Percentiles rank a stretch among this genome's conserved stretches.
Conservation (phyloP, 75 land plant genomes). For the Pinus taeda region DNA sequence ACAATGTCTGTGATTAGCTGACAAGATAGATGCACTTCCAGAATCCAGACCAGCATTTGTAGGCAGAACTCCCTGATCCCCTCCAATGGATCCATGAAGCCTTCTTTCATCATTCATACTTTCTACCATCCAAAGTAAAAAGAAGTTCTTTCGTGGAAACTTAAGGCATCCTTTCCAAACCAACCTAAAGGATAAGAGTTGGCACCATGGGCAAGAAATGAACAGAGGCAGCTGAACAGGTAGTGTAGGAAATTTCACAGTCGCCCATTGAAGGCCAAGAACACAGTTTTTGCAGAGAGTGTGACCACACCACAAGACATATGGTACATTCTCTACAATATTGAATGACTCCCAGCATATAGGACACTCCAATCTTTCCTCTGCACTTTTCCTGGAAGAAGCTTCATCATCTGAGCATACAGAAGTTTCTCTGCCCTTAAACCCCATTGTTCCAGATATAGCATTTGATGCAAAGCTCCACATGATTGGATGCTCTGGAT, state of each 20-base stretch:
- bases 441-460: conserved; percentile 36
- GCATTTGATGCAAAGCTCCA: conserved; percentile 60
- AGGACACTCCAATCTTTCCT: conserved; percentile 93
- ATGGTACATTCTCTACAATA: conserved; percentile 82
- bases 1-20: background rate
- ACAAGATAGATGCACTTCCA: background rate
- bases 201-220: conserved; percentile 97
- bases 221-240: conserved; percentile 91
- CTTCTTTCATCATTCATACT: conserved; percentile 64
- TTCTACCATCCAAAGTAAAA: conserved; percentile 93
- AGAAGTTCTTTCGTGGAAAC: conserved; percentile 93
- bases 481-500: conserved; percentile 22
- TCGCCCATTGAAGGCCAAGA: conserved; percentile 85
- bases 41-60: background rate
- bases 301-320: conserved; percentile 98
- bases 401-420: conserved; percentile 69
- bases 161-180: conserved; percentile 81
- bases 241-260: conserved; percentile 58
- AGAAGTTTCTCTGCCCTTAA: conserved; percentile 17
- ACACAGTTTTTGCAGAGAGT: conserved; percentile 92
- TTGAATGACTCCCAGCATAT: conserved; percentile 95
- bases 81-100: conserved; percentile 1
- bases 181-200: conserved; percentile 75
- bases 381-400: conserved; percentile 48
- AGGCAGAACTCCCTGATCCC: conserved; percentile 14